Conservation (phyloP, 208 protist genomes). For the Jaenimonas drosophilae region DNA sequence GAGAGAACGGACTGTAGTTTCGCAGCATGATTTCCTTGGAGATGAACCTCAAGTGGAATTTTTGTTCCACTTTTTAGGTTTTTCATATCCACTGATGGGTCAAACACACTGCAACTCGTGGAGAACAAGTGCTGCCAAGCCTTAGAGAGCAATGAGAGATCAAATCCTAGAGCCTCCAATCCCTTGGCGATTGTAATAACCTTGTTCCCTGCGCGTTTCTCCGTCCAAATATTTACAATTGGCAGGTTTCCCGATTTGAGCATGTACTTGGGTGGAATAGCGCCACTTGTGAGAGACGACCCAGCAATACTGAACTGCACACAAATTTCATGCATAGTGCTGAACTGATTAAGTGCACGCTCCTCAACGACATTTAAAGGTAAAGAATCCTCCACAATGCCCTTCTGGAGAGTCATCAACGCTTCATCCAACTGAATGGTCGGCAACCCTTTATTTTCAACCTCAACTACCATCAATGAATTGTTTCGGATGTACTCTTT, state of each 20-base stretch:
- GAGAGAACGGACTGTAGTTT: slow-evolving; percentile 1
- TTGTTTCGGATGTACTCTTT: slow-evolving; percentile 33
- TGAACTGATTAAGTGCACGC: slow-evolving; percentile 23
- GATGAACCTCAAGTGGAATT: slow-evolving; percentile 38
- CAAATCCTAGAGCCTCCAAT: slow-evolving; percentile 48
- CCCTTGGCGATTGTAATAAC: slow-evolving; percentile 49
- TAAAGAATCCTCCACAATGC: slow-evolving; percentile 5
- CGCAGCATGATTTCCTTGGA: no score
- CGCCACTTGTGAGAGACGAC: slow-evolving; percentile 11
- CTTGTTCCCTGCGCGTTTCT: slow-evolving; percentile 37
- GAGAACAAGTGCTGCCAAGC: slow-evolving; percentile 56
- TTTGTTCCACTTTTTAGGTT: slow-evolving; percentile 52
- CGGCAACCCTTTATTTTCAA: slow-evolving; percentile 14
- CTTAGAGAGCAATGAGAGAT: slow-evolving; percentile 24
- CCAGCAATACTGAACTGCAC: slow-evolving; percentile 34
- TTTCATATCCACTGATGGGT: slow-evolving; percentile 34
- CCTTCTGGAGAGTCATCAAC: slow-evolving; percentile 7
- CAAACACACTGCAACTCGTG: slow-evolving; percentile 32
- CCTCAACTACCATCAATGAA: slow-evolving; percentile 10
- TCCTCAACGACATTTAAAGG: slow-evolving; percentile 24
- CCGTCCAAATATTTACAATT: slow-evolving; percentile 27
- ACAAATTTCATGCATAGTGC: slow-evolving; percentile 36
- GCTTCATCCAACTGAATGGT: slow-evolving; percentile 14
- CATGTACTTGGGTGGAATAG: slow-evolving; percentile 15
- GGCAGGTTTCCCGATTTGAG: slow-evolving; percentile 29